Percentiles rank a stretch among this genome's conserved stretches.
These are phyloP conservation scores for Fusarium anguioides DNA, from an alignment of 2,329 filamentous ascomycete species.

Conservation along the genomic window DNA sequence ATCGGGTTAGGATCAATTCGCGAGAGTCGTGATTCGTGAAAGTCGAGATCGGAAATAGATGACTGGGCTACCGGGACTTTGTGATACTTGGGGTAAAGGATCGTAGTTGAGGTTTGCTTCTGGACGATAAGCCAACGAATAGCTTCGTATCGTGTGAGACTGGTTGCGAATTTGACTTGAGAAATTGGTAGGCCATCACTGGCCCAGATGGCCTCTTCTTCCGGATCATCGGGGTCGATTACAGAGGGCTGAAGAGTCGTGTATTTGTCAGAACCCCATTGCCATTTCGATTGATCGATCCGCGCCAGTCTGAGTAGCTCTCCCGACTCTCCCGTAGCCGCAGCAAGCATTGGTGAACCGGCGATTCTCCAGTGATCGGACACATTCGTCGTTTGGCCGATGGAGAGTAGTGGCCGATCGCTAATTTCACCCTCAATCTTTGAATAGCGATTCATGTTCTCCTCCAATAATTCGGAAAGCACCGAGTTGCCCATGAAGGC, in stretches of 20 bases:
- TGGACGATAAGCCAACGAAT: conserved; percentile 66
- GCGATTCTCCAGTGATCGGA: conserved; percentile 44
- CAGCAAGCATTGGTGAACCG: conserved; percentile 56
- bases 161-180: conserved; percentile 61
- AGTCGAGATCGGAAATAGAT: conserved; percentile 2
- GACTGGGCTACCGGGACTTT: conserved; percentile 49
- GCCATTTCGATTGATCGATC: conserved; percentile 62
- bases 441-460: conserved; percentile 51
- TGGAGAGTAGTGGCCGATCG: conserved; percentile 58
- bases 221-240: conserved; percentile 55
- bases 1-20: conserved; percentile 67
- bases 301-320: conserved; percentile 67
- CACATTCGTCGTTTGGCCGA: conserved; percentile 64
- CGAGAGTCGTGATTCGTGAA: conserved; percentile 54
- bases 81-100: conserved; percentile 64
- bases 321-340: conserved; percentile 66
- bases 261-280: conserved; percentile 62
- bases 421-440: conserved; percentile 42
- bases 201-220: conserved; percentile 65
- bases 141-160: conserved; percentile 50
- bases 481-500: conserved; percentile 55
- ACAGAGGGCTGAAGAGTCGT: conserved; percentile 60
- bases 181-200: conserved; percentile 62
- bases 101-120: conserved; percentile 61
- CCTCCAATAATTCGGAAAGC: conserved; percentile 49